Conservation (phyloP, 164 flowering plant genomes). For the Echeveria elegans region DNA sequence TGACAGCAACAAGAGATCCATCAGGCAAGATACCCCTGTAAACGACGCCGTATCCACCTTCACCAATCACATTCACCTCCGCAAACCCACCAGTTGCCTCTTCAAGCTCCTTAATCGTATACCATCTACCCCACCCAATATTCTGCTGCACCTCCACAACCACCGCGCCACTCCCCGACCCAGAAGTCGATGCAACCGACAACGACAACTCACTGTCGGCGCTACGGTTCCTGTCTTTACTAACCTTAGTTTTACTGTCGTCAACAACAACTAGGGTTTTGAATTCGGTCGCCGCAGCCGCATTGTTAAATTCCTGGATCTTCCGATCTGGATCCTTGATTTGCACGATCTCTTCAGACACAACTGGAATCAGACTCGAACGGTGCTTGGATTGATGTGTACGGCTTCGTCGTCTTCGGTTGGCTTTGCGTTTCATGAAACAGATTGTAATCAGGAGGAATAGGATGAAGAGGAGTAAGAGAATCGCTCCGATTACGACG, state of each 20-base stretch:
- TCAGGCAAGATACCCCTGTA: slow-evolving; percentile 61
- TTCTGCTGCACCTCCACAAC: slow-evolving; percentile 9
- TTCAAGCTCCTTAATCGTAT: slow-evolving; percentile 60
- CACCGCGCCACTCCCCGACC: neutral
- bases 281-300: slow-evolving; percentile 9
- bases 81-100: slow-evolving; percentile 60
- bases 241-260: neutral
- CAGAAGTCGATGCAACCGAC: neutral
- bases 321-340: slow-evolving; percentile 20
- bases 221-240: slow-evolving; percentile 17
- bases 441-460: slow-evolving; percentile 23
- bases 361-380: slow-evolving; percentile 40
- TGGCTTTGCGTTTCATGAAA: slow-evolving; percentile 19
- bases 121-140: slow-evolving; percentile 90
- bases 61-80: slow-evolving; percentile 70
- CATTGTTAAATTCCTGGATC: slow-evolving; percentile 13
- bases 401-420: slow-evolving; percentile 20
- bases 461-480: slow-evolving; percentile 15
- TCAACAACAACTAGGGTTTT: slow-evolving; percentile 1
- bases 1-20: slow-evolving; percentile 72
- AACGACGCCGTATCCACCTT: slow-evolving; percentile 90
- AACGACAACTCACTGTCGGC: slow-evolving; percentile 7
- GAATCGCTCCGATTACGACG: slow-evolving; percentile 25
- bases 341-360: slow-evolving; percentile 38
- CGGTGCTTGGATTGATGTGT: slow-evolving; percentile 33